Evolutionary conservation across 1,284 basidiomycete genomes (phyloP), one percentile per base, ranked within the genome.

Genomic region (Taiwanofungus camphoratus): DNA sequence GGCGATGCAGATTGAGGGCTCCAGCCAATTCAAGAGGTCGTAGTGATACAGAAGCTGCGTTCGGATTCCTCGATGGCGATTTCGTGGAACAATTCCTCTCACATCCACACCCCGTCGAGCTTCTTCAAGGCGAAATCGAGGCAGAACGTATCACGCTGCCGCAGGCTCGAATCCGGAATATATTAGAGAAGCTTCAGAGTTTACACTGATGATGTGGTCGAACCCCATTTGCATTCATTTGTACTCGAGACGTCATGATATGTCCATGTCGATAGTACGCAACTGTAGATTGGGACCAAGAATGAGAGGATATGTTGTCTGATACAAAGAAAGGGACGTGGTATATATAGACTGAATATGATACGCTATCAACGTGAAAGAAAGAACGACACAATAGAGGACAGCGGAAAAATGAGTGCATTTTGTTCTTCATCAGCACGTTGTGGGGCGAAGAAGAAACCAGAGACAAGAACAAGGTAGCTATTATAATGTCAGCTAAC

Each of bases 41-140:
- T 42, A 71, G 76, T 55, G 76, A 80, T 59, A 66, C 74, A 41
- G 75, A 86, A 48, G 58, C 69, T 12, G 70, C 77, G 15, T 64
- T 75, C 58, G 92, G 92, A 2, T 93, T 96, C 70, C 70, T 96
- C 21, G 92, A 97, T 53, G 93, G 92, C 2, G 87, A 92, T 57
- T 90, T 92, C 54, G 62, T 94, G 21, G 87, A 92, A 60, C 66
- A 70, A 22, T 82, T 85, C 64, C 67, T 90, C 42, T 55, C 56
- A 19, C 66, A 68, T 2, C 54, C 61, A 24, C 58, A 61, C 24
- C 57, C 64, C 8, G 55, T 61, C 27, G 64, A 69, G 46, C 70
- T 84, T 7, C 62, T 81, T 54, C 54, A 66, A 22, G 84, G 84
- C 15, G 64, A 67, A 15, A 75, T 65, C 41, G 70, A 74, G 37